Evolutionary conservation across 805 yeast genomes (phyloP).

Genomic region (Starmera caribaea): DNA sequence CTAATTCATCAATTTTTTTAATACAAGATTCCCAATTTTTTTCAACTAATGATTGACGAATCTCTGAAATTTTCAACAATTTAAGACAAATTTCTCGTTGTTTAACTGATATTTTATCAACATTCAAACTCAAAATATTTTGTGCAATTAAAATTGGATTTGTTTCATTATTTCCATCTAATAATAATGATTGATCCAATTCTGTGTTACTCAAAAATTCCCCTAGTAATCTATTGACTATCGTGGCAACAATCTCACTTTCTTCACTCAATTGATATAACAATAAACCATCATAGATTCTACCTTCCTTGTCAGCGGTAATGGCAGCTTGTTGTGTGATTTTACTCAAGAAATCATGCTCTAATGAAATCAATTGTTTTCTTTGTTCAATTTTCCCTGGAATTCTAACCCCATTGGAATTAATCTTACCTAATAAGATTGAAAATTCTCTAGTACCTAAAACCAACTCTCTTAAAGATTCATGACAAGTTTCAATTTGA

Average conservation of each 20-base stretch:
- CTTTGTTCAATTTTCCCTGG: conserved; percentile 83
- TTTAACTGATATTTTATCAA: conserved; percentile 47
- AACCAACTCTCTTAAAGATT: conserved; percentile 74
- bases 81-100: conserved; percentile 57
- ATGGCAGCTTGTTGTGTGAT: conserved; percentile 81
- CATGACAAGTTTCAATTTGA: conserved; percentile 55
- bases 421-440: conserved; percentile 73
- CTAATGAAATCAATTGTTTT: conserved; percentile 52
- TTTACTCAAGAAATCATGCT: conserved; percentile 50
- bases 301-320: conserved; percentile 86
- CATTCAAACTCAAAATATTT: conserved; percentile 30
- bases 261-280: conserved; percentile 86
- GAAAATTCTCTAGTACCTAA: conserved; percentile 80
- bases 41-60: conserved; percentile 48
- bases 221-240: conserved; percentile 69
- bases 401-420: conserved; percentile 63
- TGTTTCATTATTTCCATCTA: conserved; percentile 33
- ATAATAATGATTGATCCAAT: conserved; percentile 38
- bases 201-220: conserved; percentile 69
- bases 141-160: conserved; percentile 29
- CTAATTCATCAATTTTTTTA: conserved; percentile 44
- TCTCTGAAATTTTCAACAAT: conserved; percentile 56
- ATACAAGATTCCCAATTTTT: conserved; percentile 54
- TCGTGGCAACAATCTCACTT: conserved; percentile 65
- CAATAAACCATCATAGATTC: conserved; percentile 74